Percentiles rank a stretch among this genome's conserved stretches.
Evolutionary conservation across 1,284 basidiomycete genomes (phyloP).

Genomic region (Trametes polyzona): DNA sequence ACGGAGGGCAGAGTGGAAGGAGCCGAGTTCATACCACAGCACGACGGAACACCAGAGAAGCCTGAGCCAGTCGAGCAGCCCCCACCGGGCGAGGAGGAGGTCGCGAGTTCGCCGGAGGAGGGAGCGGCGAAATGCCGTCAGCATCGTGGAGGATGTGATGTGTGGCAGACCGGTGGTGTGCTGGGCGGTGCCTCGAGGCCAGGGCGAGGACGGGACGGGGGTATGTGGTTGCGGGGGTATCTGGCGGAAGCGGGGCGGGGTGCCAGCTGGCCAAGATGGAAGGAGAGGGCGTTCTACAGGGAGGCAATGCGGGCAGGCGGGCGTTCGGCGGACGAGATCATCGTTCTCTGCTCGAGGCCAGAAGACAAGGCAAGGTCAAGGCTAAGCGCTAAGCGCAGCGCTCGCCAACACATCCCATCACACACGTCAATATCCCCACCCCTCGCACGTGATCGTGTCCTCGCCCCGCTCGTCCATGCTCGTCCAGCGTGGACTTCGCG

Average conservation of each 20-base stretch:
- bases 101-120: constrained; percentile 15
- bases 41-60: constrained; percentile 63
- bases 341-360: neutral
- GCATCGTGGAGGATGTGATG: constrained; percentile 14
- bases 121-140: constrained; percentile 15
- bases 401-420: constrained; percentile 5
- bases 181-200: neutral
- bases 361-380: neutral
- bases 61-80: constrained; percentile 42
- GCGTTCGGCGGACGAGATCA: neutral
- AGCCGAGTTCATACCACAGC: constrained; percentile 69
- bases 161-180: neutral
- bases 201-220: neutral
- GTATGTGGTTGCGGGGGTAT: neutral
- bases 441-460: constrained; percentile 12
- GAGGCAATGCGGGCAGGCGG: neutral
- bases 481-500: neutral
- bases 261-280: neutral
- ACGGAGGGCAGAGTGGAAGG: constrained; percentile 52
- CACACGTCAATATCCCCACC: constrained; percentile 5
- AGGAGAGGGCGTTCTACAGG: neutral
- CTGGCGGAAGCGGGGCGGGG: neutral
- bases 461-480: neutral
- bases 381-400: too few species aligned
- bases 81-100: constrained; percentile 16